Conservation (phyloP, 169 alveolate genomes). For the Plasmodium vivax region DNA sequence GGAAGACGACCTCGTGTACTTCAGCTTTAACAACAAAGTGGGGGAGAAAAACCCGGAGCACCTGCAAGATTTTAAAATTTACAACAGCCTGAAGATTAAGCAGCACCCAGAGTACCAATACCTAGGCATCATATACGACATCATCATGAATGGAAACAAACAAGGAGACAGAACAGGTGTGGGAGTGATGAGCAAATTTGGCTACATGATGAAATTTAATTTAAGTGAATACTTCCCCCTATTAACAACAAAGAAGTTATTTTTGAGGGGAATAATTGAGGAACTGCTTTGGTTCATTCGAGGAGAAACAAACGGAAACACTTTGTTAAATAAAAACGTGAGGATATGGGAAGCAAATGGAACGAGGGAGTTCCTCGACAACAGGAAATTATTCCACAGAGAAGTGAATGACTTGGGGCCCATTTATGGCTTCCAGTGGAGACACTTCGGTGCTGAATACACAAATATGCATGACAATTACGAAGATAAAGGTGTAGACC, state of each 20-base stretch:
- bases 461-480: conserved; percentile 89
- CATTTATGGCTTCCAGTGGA: conserved; percentile 98
- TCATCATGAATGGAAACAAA: conserved; percentile 91
- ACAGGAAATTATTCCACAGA: conserved; percentile 93
- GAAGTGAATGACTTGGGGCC: conserved; percentile 98
- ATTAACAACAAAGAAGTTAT: conserved; percentile 96
- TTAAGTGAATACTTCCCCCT: conserved; percentile 94
- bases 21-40: conserved; percentile 35
- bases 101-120: conserved; percentile 95
- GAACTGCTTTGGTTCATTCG: conserved; percentile 96
- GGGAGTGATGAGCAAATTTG: conserved; percentile 93
- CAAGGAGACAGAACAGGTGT: conserved; percentile 93
- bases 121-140: conserved; percentile 91
- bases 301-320: conserved; percentile 96
- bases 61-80: conserved; percentile 69
- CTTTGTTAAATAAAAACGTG: conserved; percentile 92
- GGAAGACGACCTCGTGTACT: conserved; percentile 48
- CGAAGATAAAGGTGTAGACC: conserved; percentile 95
- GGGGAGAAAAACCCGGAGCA: conserved; percentile 35
- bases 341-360: conserved; percentile 98
- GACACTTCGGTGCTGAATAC: conserved; percentile 97
- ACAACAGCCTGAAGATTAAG: conserved; percentile 80
- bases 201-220: conserved; percentile 95
- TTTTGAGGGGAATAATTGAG: conserved; percentile 94
- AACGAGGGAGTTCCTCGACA: conserved; percentile 95